Evolutionary conservation across 1,139 yeast genomes (phyloP).

Genomic region (Sugiyamaella neomexicana): DNA sequence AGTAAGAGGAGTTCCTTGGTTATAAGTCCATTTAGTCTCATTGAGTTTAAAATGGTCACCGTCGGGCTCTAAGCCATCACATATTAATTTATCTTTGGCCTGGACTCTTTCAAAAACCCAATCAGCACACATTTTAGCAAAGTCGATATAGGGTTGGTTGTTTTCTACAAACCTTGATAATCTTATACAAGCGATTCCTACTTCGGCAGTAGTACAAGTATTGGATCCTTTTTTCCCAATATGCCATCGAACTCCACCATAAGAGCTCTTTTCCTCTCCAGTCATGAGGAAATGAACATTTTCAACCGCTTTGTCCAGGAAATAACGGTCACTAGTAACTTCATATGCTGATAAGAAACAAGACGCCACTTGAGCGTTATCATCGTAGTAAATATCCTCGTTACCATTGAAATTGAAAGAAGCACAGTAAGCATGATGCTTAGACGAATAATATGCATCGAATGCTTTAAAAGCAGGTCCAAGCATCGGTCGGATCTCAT

Average conservation of each 20-base stretch:
- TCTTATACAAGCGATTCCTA: slow-evolving; percentile 66
- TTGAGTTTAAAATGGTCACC: slow-evolving; percentile 48
- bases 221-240: slow-evolving; percentile 58
- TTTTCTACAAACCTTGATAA: slow-evolving; percentile 54
- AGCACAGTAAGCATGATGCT: slow-evolving; percentile 57
- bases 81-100: slow-evolving; percentile 55
- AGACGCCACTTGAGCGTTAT: slow-evolving; percentile 73
- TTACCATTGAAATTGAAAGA: slow-evolving; percentile 58
- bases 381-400: slow-evolving; percentile 69
- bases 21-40: slow-evolving; percentile 65
- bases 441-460: slow-evolving; percentile 54
- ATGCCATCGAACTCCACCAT: slow-evolving; percentile 65
- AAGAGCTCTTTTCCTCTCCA: slow-evolving; percentile 55
- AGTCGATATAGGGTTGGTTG: slow-evolving; percentile 48
- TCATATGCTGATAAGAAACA: slow-evolving; percentile 69
- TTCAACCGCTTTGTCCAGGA: slow-evolving; percentile 58
- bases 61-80: slow-evolving; percentile 58
- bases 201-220: slow-evolving; percentile 69
- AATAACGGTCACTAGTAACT: slow-evolving; percentile 58
- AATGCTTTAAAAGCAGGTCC: slow-evolving; percentile 55
- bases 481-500: slow-evolving; percentile 57
- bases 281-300: slow-evolving; percentile 64
- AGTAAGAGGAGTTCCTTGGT: slow-evolving; percentile 64
- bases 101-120: slow-evolving; percentile 55
- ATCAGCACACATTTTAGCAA: slow-evolving; percentile 55